Conservation (phyloP, 1,139 yeast species). For the Suhomyces yuchorum region DNA sequence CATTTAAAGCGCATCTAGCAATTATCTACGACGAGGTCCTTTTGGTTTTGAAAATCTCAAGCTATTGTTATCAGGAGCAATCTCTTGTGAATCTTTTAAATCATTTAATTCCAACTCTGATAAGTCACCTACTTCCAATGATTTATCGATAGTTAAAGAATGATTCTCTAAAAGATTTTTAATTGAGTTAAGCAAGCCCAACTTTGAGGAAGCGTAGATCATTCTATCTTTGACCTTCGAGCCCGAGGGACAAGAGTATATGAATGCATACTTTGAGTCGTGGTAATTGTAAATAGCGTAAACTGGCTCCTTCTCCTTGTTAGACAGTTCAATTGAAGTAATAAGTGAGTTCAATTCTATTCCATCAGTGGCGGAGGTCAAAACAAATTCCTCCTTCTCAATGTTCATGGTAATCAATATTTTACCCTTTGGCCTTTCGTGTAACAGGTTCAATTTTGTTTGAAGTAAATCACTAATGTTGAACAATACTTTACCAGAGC, state of each 20-base stretch:
- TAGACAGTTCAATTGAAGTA: constrained; percentile 20
- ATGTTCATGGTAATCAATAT: constrained; percentile 37
- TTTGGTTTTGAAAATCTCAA: constrained; percentile 54
- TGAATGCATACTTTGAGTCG: constrained; percentile 48
- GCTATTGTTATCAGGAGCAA: constrained; percentile 19
- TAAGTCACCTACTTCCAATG: constrained; percentile 69
- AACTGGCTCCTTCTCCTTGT: constrained; percentile 35
- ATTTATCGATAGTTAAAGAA: constrained; percentile 33
- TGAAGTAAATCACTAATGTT: constrained; percentile 29
- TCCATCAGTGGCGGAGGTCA: constrained; percentile 19
- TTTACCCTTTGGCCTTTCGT: constrained; percentile 14
- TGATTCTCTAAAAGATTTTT: constrained; percentile 31
- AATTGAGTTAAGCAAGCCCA: constrained; percentile 61
- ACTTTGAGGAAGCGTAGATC: constrained; percentile 86
- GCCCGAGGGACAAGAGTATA: constrained; percentile 88
- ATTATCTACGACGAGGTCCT: constrained; percentile 54
- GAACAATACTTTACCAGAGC: constrained; percentile 28
- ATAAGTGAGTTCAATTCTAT: constrained; percentile 28
- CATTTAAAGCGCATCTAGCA: not conserved
- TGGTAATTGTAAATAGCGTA: constrained; percentile 58
- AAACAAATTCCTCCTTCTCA: constrained; percentile 34
- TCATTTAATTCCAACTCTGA: constrained; percentile 57
- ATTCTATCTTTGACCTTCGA: constrained; percentile 89
- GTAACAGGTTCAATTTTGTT: constrained; percentile 24
- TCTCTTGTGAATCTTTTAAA: constrained; percentile 24